Percentiles rank a stretch among this genome's conserved stretches.
phyloP scores from a whole-genome alignment of 164 flowering plant genomes.

The Stephania cephalantha region DNA sequence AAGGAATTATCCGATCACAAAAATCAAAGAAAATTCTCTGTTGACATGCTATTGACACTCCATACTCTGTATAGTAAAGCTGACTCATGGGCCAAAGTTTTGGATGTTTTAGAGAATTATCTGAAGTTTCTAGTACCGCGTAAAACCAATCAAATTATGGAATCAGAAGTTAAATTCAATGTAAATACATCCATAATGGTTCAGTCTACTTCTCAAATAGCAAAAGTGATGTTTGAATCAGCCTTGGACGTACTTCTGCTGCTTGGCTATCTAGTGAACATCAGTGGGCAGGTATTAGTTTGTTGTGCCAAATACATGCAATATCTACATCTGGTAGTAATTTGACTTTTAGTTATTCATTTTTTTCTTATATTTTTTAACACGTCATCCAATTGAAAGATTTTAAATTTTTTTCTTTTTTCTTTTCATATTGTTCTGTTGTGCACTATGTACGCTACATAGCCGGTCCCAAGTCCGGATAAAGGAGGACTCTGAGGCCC shows the following conservation, averaged over 20 bases:
- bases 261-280: constrained; percentile 55
- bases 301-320: constrained; percentile 1
- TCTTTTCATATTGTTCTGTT: too few species aligned
- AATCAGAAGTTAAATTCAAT: constrained; percentile 28
- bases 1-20: constrained; percentile 58
- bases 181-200: constrained; percentile 39
- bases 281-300: constrained; percentile 67
- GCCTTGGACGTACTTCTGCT: constrained; percentile 62
- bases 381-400: neutral
- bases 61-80: constrained; percentile 53
- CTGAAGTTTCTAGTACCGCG: constrained; percentile 64
- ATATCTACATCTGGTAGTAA: neutral
- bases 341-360: neutral
- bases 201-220: constrained; percentile 75
- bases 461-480: too few species aligned
- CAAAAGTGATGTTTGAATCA: constrained; percentile 78
- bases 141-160: constrained; percentile 29
- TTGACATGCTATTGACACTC: constrained; percentile 65
- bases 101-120: constrained; percentile 58
- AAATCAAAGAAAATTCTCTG: constrained; percentile 62
- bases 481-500: too few species aligned
- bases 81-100: constrained; percentile 54
- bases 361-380: neutral
- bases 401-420: too few species aligned
- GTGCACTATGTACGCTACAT: too few species aligned